Evolutionary conservation across 139 green algal species (phyloP).

Genomic region (Haematococcus sp.): DNA sequence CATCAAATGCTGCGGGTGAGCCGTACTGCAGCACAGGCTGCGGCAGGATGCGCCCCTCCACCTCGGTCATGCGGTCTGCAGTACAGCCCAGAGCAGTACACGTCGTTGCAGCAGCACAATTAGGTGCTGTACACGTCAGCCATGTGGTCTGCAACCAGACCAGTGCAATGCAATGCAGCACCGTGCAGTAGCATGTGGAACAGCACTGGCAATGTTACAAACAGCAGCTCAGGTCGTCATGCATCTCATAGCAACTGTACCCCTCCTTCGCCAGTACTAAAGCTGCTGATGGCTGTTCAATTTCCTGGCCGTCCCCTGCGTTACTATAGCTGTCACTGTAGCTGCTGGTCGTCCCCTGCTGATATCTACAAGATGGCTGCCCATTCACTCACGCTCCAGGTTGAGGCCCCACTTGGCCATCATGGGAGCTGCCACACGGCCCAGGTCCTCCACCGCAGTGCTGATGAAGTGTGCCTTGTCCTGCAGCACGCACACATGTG

Average conservation of each 20-base stretch:
- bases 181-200: too few relatives aligned
- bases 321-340: too few relatives aligned
- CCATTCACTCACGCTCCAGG: neutral
- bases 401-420: neutral
- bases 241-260: too few relatives aligned
- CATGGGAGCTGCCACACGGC: too few relatives aligned
- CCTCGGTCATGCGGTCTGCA: constrained; percentile 10
- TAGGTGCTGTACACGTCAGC: neutral
- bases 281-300: too few relatives aligned
- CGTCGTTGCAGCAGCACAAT: neutral
- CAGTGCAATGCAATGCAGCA: too few relatives aligned
- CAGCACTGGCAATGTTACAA: too few relatives aligned
- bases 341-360: too few relatives aligned
- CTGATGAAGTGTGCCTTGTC: neutral
- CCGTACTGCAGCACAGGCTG: constrained; percentile 52
- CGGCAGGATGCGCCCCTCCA: constrained; percentile 42
- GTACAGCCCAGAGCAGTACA: neutral
- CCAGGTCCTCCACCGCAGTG: too few relatives aligned
- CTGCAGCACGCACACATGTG: constrained; percentile 1
- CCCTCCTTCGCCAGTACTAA: too few relatives aligned
- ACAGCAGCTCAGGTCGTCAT: too few relatives aligned
- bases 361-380: neutral
- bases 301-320: too few relatives aligned
- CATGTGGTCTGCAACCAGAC: neutral
- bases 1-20: constrained; percentile 25